Conservation (phyloP, 345 rosid species). For the Capsella bursapastoris region DNA sequence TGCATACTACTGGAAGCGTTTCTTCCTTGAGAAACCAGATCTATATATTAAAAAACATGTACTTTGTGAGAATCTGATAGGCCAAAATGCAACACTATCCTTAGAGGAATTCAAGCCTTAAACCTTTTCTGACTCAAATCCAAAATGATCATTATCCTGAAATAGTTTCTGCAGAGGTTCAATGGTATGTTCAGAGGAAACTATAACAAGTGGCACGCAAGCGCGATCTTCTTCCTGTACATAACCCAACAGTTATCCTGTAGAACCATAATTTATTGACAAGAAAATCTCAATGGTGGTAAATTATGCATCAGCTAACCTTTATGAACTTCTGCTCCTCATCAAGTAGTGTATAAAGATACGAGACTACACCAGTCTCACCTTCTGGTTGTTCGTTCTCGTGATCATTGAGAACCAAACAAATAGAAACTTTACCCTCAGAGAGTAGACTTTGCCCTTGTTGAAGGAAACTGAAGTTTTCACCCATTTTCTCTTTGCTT, state of each 20-base stretch:
- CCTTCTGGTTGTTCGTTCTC: constrained; percentile 38
- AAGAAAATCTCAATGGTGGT: neutral
- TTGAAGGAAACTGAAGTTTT: constrained; percentile 51
- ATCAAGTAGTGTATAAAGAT: constrained; percentile 45
- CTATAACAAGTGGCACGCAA: constrained; percentile 63
- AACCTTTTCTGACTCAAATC: constrained; percentile 77
- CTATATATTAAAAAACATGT: constrained; percentile 43
- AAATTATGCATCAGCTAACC: constrained; percentile 46
- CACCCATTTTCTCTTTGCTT: constrained; percentile 48
- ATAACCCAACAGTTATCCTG: neutral
- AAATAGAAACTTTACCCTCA: constrained; percentile 66
- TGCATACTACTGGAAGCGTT: constrained; percentile 72
- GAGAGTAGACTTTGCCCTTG: constrained; percentile 59
- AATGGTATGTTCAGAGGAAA: constrained; percentile 56
- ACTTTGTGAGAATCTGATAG: constrained; percentile 9
- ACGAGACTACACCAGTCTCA: constrained; percentile 40
- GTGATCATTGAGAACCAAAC: constrained; percentile 54
- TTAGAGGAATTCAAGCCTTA: constrained; percentile 5
- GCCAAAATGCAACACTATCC: constrained; percentile 9
- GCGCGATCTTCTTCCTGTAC: constrained; percentile 72
- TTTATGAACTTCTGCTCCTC: constrained; percentile 56
- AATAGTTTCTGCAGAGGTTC: constrained; percentile 54
- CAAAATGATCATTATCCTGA: constrained; percentile 64
- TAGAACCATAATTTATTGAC: neutral
- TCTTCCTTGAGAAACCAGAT: constrained; percentile 83